phyloP scores from a whole-genome alignment of 768 basidiomycete species.

The Boletus fagicola region DNA sequence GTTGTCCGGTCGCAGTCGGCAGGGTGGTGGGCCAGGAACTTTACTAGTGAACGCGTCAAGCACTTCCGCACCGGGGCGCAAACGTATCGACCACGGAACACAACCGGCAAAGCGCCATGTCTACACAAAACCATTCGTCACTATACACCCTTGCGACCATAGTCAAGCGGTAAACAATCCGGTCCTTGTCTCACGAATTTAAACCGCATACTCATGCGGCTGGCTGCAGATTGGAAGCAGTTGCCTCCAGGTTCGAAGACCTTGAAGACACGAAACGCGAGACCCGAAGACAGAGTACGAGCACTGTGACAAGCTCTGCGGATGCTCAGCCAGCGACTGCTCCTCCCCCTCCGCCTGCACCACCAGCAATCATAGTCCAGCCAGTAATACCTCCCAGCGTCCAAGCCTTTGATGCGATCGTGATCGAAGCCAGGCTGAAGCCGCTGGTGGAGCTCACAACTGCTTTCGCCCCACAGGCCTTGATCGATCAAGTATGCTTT shows the following conservation, averaged over 20 bases:
- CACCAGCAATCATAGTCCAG: constrained; percentile 38
- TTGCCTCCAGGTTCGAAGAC: constrained; percentile 92
- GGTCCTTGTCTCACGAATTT: constrained; percentile 6
- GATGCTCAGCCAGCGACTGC: constrained; percentile 28
- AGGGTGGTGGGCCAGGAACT: not conserved
- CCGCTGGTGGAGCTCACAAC: constrained; percentile 73
- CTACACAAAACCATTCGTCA: constrained; percentile 43
- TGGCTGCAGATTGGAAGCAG: constrained; percentile 77
- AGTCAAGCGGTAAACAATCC: constrained; percentile 66
- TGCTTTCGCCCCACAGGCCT: constrained; percentile 61
- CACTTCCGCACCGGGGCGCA: not conserved
- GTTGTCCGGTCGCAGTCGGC: constrained; percentile 12
- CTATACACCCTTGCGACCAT: constrained; percentile 77
- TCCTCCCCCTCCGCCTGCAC: constrained; percentile 34
- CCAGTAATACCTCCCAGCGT: constrained; percentile 56
- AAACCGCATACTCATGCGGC: constrained; percentile 1
- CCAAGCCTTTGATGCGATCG: constrained; percentile 66
- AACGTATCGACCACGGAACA: not conserved
- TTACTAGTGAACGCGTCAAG: not conserved
- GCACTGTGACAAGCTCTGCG: constrained; percentile 29
- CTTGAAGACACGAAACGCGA: constrained; percentile 55
- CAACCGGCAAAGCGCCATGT: constrained; percentile 14
- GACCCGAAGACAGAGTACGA: constrained; percentile 29
- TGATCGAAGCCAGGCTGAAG: constrained; percentile 72
- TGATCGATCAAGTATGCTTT: constrained; percentile 73